Evolutionary conservation across 2,329 filamentous ascomycete species (phyloP), one percentile per base, ranked within the genome.

Genomic region (Pleomassaria siparia): DNA sequence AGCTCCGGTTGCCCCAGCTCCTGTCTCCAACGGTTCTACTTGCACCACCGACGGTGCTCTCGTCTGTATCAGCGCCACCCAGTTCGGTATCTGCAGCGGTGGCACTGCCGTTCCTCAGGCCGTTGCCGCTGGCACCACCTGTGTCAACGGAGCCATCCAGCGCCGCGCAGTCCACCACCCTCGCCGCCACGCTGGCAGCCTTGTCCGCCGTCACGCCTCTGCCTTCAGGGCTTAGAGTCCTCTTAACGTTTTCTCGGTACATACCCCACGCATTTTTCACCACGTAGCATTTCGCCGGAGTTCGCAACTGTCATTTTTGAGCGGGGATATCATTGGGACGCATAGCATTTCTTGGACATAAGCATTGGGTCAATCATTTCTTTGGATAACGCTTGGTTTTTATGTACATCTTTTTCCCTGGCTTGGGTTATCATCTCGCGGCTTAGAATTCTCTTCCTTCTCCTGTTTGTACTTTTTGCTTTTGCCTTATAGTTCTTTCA

Each of bases 61-160:
- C 37, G 63, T 76, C 46, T 78, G 75, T 64, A 72, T 76, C 28
- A 72, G 72, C 42, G 54, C 46, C 40, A 63, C 53, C 30, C 63
- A 71, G 21, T 78, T 73, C 46, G 75, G 74, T 25, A 62, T 76
- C 28, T 77, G 74, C 69, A 66, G 76, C 63, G 61, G 67, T 43
- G 67, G 70, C 37, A 73, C 63, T 47, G 74, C 72, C 4, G 62
- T 76, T 28, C 54, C 70, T 6, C 70, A 73, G 51, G 53, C 63
- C 26, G 65, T 77, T 22, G 69, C 75, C 9, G 56, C 62, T 16
- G 75, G 75, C 29, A 77, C 71, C 39, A 54, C 57, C 6, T 78
- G 75, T 63, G 55, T 62, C 9, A 60, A 66, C 37, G 72, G 72
- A 29, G 53, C 53, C 40, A 67, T 73, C 46, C 18, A 30, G 24